Conservation (phyloP, 768 basidiomycete genomes). For the Psilocybe cubensis region DNA sequence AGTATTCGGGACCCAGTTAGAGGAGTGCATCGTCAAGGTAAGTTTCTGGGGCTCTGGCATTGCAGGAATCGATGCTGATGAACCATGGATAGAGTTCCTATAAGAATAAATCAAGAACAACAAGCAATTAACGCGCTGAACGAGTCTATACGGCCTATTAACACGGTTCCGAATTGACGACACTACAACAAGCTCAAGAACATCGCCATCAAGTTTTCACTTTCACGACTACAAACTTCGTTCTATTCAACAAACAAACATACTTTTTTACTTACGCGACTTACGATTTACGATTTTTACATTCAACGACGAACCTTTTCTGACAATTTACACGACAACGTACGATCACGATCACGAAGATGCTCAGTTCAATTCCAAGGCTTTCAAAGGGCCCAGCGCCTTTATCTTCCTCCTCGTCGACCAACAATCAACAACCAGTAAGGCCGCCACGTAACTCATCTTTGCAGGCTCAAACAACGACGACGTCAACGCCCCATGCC, state of each 20-base stretch:
- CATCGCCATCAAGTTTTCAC: not conserved
- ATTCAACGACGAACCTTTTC: not conserved
- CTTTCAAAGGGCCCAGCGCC: not conserved
- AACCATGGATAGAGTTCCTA: not conserved
- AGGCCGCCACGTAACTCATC: not conserved
- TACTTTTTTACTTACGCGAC: not conserved
- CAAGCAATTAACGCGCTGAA: constrained; percentile 1
- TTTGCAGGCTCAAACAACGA: not conserved
- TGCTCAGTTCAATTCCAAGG: not conserved
- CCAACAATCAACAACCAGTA: not conserved
- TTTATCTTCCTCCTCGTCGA: not conserved
- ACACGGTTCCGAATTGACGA: not conserved
- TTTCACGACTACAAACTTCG: not conserved
- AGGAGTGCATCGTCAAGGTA: not conserved
- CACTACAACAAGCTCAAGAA: not conserved
- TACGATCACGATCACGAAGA: not conserved
- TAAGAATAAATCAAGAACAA: not conserved
- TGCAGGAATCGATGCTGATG: not conserved
- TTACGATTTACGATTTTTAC: not conserved
- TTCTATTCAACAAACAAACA: not conserved
- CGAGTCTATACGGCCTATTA: constrained; percentile 1
- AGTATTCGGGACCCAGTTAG: not conserved
- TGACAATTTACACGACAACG: not conserved
- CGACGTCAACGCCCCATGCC: not conserved
- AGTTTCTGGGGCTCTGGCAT: not conserved